These are phyloP conservation scores for Corymbia maculata DNA, from an alignment of 345 rosid genomes.

Conservation along the genomic window DNA sequence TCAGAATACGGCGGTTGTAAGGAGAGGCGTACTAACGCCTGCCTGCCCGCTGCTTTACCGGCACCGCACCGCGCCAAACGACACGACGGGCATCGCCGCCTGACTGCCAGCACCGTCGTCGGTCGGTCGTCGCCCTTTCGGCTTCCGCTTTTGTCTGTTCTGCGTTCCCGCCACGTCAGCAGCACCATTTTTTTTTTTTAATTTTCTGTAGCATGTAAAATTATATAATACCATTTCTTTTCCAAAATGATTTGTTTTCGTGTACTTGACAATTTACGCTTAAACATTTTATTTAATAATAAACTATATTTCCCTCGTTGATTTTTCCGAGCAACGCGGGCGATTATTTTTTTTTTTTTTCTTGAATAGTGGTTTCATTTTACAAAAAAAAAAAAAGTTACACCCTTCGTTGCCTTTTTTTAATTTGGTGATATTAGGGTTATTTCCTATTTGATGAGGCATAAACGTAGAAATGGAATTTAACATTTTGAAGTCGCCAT, in stretches of 20 bases:
- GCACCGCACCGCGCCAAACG: neutral
- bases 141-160: neutral
- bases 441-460: accelerated
- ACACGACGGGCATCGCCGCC: neutral
- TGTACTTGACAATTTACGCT: neutral
- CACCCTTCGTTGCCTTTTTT: too few relatives aligned
- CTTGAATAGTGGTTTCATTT: too few relatives aligned
- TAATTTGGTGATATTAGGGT: accelerated
- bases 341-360: too few relatives aligned
- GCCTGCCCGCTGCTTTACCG: neutral
- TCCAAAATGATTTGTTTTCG: too few relatives aligned
- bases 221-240: neutral
- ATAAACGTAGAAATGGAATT: too few relatives aligned
- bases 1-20: neutral
- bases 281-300: too few relatives aligned
- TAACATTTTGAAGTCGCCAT: neutral
- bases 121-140: neutral
- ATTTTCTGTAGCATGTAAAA: neutral
- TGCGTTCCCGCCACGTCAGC: neutral
- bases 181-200: neutral
- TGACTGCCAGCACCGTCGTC: neutral
- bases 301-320: too few relatives aligned
- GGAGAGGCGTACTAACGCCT: neutral
- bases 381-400: too few relatives aligned
- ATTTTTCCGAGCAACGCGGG: accelerated